Base-by-base conservation (phyloP, 495 filamentous ascomycete genomes). In the Penicillium antarcticum region DNA sequence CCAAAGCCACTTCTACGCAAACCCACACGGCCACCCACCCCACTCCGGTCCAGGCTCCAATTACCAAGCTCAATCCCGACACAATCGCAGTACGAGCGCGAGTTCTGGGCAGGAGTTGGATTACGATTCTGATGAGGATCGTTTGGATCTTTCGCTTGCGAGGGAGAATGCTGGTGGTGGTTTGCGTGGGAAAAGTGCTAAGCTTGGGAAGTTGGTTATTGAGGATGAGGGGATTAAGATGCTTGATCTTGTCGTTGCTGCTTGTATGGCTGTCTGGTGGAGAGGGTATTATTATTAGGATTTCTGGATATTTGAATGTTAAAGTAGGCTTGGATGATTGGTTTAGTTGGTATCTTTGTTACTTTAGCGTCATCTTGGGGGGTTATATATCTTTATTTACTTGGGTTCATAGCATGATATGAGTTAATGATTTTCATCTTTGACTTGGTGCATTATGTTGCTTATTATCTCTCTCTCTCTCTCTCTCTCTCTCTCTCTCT, bases 201-300 rank as follows among this genome's bases (percentile, higher is more conserved):
- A 97, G 69, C 74, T 98, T 61, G 92, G 92, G 1, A 98, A 97
- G 70, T 64, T 97, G 48, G 87, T 98, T 31, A 80, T 97, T 19
- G 85, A 92, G 55, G 85, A 92, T 55, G 92, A 95, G 57, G 94
- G 94, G 0, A 72, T 96, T 48, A 95, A 95, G 70, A 97, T 98
- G 94, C 62, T 96, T 57, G 94, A 98, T 77, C 63, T 98, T 45
- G 78, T 95, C 1, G 90, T 97, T 23, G 88, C 92, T 9, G 87
- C 91, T 35, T 97, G 94, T 63, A 80, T 97, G 69, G 87, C 86
- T 1, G 78, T 97, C 35, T 97, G 92, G 87, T 96, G 92, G 94
- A 85, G 83, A 56, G 82, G 86, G 1, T 97, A 90, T 83, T 89
- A 91, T 52, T 66, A 71, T 51, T 75, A 60, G 69, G 29, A 12